phyloP scores from a whole-genome alignment of 345 rosid species.

The Moricandia moricandioides region DNA sequence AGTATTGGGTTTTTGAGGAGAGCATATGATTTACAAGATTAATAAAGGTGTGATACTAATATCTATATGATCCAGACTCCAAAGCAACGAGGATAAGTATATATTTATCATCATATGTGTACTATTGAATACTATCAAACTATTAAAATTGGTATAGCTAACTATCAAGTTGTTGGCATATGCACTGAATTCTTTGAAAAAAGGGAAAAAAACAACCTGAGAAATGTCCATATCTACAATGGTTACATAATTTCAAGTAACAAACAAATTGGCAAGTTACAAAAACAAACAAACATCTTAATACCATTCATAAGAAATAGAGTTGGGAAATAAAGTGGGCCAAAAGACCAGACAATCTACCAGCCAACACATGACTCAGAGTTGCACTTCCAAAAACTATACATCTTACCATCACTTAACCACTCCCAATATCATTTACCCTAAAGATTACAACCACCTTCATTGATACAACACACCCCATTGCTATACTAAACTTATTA shows the following conservation, averaged over 20 bases:
- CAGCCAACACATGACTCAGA: not conserved
- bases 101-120: no score
- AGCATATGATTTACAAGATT: not conserved
- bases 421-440: not conserved
- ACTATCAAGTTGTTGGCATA: no score
- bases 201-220: no score
- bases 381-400: conserved; percentile 16
- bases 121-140: not conserved
- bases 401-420: not conserved
- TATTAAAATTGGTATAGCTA: not conserved
- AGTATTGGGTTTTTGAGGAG: not conserved
- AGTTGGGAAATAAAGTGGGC: conserved; percentile 7
- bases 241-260: not conserved
- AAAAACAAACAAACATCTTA: conserved; percentile 12
- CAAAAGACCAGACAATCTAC: conserved; percentile 12
- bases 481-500: not conserved
- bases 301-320: conserved; percentile 11
- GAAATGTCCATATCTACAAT: no score
- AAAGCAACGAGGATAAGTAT: not conserved
- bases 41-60: conserved; percentile 5
- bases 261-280: not conserved
- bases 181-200: no score
- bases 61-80: not conserved
- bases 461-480: not conserved
- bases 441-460: not conserved